Evolutionary conservation across 345 rosid genomes (phyloP).

Genomic region (Excoecaria agallocha): DNA sequence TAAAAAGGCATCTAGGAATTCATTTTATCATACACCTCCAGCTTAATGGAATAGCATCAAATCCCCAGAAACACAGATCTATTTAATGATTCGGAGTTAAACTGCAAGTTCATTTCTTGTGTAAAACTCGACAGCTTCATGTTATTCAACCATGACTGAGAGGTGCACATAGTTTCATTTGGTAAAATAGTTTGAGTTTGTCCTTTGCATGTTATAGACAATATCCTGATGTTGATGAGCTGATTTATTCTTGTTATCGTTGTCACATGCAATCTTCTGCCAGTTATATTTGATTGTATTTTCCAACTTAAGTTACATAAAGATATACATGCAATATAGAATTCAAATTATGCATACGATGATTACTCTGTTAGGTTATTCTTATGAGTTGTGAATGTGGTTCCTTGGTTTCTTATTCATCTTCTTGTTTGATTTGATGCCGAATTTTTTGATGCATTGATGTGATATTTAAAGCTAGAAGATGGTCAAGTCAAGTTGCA

Average conservation of each 20-base stretch:
- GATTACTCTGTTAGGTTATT: not conserved
- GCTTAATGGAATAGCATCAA: not conserved
- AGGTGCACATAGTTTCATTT: not conserved
- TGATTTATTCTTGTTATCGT: not conserved
- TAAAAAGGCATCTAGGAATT: not conserved
- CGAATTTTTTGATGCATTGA: slow-evolving; percentile 14
- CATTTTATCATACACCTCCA: not conserved
- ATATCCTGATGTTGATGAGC: not conserved
- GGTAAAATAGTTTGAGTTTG: not conserved
- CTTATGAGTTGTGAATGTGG: not conserved
- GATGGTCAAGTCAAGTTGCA: slow-evolving; percentile 97
- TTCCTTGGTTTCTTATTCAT: not conserved
- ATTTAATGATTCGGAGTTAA: not conserved
- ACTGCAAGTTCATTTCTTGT: not conserved
- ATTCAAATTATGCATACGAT: slow-evolving; percentile 6
- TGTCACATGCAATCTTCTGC: not conserved
- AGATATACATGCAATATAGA: not conserved
- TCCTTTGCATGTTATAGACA: not conserved
- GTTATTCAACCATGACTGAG: not conserved
- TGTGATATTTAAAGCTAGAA: slow-evolving; percentile 65
- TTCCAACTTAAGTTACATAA: not conserved
- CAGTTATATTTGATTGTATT: not conserved
- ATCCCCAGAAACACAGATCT: not conserved
- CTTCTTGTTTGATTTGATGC: slow-evolving; percentile 9
- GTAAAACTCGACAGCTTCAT: not conserved